These are phyloP conservation scores for Dothiorella sarmentorum DNA, from an alignment of 2,329 filamentous ascomycete species.

Conservation along the genomic window DNA sequence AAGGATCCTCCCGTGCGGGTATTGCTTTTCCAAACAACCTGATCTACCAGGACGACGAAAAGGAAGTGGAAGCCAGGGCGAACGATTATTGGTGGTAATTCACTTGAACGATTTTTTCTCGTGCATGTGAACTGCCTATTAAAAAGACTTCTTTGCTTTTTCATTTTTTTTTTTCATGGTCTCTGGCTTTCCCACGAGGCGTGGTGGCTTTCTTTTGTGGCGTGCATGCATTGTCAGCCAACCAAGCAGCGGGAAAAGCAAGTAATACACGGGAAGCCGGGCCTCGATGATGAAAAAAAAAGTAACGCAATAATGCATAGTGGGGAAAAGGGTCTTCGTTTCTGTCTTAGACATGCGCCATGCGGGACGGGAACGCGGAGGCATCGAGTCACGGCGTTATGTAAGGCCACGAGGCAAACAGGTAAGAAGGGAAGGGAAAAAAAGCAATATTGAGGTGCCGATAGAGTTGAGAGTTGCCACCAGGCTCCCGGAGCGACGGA, in stretches of 20 bases:
- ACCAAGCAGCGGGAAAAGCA: background rate
- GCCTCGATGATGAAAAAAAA: background rate
- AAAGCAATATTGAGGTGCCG: background rate
- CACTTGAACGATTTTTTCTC: background rate
- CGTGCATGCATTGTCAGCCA: constrained; percentile 7
- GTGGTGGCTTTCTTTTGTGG: background rate
- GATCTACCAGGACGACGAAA: background rate
- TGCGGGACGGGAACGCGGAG: constrained; percentile 2
- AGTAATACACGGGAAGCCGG: background rate
- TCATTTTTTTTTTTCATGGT: background rate
- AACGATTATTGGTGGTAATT: background rate
- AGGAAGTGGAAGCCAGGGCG: background rate
- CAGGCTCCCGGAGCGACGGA: no score
- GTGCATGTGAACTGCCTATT: background rate
- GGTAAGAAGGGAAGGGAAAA: background rate
- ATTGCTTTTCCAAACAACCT: background rate
- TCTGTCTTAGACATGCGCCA: background rate
- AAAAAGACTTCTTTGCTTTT: background rate
- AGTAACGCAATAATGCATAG: background rate
- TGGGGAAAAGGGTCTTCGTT: background rate
- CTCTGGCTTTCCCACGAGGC: background rate
- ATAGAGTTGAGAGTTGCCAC: no score
- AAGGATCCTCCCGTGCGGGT: background rate
- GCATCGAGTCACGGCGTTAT: background rate
- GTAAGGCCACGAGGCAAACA: no score